Percentiles rank a stretch among this genome's conserved stretches.
Conservation (phyloP, 2,329 filamentous ascomycete genomes). For the Paecilomyces fulvus region DNA sequence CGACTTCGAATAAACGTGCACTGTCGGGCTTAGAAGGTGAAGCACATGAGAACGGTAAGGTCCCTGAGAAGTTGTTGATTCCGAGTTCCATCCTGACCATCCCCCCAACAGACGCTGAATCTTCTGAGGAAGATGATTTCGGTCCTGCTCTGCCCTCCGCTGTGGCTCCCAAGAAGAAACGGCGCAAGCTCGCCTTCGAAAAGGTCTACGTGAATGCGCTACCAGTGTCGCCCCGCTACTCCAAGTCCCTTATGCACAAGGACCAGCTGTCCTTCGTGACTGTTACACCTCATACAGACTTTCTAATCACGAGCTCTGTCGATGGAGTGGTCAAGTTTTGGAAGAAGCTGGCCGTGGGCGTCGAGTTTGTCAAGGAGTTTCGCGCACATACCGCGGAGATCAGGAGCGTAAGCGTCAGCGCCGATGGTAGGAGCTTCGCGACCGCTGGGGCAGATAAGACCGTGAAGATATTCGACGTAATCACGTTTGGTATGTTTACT, state of each 20-base stretch:
- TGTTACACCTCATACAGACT: conserved; percentile 85
- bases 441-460: conserved; percentile 59
- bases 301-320: conserved; percentile 84
- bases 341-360: conserved; percentile 85
- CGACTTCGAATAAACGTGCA: conserved; percentile 45
- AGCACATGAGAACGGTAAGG: conserved; percentile 27
- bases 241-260: conserved; percentile 96
- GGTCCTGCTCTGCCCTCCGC: conserved; percentile 81
- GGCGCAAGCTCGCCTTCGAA: conserved; percentile 82
- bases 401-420: conserved; percentile 71
- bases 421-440: conserved; percentile 87
- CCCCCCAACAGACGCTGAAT: conserved; percentile 25
- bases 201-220: conserved; percentile 90
- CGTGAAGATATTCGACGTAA: conserved; percentile 52
- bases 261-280: conserved; percentile 84
- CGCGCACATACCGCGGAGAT: conserved; percentile 82
- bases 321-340: conserved; percentile 99
- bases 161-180: conserved; percentile 78
- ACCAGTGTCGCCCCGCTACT: conserved; percentile 73
- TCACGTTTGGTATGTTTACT: conserved; percentile 59
- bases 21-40: conserved; percentile 48
- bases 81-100: not conserved
- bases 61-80: conserved; percentile 3
- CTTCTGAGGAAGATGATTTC: conserved; percentile 77
- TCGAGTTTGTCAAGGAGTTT: conserved; percentile 99